These are phyloP conservation scores for Ambrosia trifida DNA, from an alignment of 129 eudicot genomes.

Conservation along the genomic window DNA sequence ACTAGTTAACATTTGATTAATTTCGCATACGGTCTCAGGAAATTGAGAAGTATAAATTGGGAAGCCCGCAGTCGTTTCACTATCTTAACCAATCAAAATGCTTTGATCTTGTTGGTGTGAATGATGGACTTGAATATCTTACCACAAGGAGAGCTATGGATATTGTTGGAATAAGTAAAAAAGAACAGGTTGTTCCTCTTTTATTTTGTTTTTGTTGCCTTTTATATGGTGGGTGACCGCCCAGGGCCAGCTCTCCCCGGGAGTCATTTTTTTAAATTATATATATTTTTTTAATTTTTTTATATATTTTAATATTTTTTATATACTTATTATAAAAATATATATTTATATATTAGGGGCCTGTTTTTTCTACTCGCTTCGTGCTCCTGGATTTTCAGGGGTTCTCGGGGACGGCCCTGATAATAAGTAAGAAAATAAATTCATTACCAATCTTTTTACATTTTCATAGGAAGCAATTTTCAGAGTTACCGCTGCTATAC, in stretches of 20 bases:
- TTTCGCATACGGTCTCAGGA: slow-evolving; percentile 52
- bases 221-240: no score
- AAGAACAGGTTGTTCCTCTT: slow-evolving; percentile 66
- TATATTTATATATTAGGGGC: no score
- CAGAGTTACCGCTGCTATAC: slow-evolving; percentile 94
- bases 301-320: no score
- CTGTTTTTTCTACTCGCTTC: no score
- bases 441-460: slow-evolving; percentile 1
- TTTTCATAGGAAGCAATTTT: slow-evolving; percentile 88
- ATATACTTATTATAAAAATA: no score
- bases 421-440: slow-evolving; percentile 3
- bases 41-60: slow-evolving; percentile 84
- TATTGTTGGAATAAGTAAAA: slow-evolving; percentile 87
- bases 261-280: no score
- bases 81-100: slow-evolving; percentile 98
- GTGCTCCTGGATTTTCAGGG: no score
- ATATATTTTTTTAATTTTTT: no score
- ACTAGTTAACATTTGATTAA: slow-evolving; percentile 21
- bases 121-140: slow-evolving; percentile 85
- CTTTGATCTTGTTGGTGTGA: slow-evolving; percentile 81
- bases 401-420: background rate
- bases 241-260: no score
- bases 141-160: slow-evolving; percentile 99
- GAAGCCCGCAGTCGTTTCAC: slow-evolving; percentile 81
- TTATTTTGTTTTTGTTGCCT: background rate